Evolutionary conservation across 2,329 filamentous ascomycete species (phyloP).

Genomic region (Scolecobasidium constrictum): DNA sequence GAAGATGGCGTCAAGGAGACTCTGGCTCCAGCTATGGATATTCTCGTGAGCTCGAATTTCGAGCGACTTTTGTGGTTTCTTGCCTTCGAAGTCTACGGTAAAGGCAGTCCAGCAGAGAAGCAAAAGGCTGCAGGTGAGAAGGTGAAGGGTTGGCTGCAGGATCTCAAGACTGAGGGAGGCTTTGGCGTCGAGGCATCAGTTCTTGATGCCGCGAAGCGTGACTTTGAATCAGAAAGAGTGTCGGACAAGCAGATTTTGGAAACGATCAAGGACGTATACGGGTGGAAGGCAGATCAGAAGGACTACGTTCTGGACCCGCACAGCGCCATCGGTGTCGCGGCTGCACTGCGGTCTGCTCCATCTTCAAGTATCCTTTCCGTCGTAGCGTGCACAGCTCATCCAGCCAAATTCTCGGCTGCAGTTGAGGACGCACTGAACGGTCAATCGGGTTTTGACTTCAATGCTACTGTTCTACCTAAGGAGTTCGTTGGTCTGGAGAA

Average conservation of each 20-base stretch:
- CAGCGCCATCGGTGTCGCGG: constrained; percentile 75
- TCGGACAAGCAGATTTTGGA: constrained; percentile 41
- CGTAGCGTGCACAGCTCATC: constrained; percentile 84
- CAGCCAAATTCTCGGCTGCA: constrained; percentile 83
- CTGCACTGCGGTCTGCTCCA: constrained; percentile 50
- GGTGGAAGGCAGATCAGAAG: constrained; percentile 15
- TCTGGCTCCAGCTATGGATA: constrained; percentile 92
- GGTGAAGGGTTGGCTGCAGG: constrained; percentile 65
- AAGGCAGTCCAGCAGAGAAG: constrained; percentile 28
- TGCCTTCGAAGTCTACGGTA: constrained; percentile 55
- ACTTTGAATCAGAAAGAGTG: constrained; percentile 71
- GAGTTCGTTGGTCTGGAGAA: constrained; percentile 74
- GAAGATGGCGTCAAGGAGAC: constrained; percentile 77
- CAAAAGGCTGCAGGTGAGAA: constrained; percentile 53
- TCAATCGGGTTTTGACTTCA: constrained; percentile 64
- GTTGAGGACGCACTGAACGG: constrained; percentile 69
- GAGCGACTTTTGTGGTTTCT: constrained; percentile 93
- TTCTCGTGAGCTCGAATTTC: constrained; percentile 91
- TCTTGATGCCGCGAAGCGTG: constrained; percentile 55
- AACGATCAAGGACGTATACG: constrained; percentile 34
- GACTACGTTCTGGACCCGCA: constrained; percentile 85
- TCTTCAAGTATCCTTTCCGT: constrained; percentile 53
- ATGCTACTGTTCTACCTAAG: constrained; percentile 57
- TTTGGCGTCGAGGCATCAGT: constrained; percentile 72
- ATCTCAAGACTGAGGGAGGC: constrained; percentile 70